phyloP scores from a whole-genome alignment of 306 rosid species.

The Sophora flavescens region DNA sequence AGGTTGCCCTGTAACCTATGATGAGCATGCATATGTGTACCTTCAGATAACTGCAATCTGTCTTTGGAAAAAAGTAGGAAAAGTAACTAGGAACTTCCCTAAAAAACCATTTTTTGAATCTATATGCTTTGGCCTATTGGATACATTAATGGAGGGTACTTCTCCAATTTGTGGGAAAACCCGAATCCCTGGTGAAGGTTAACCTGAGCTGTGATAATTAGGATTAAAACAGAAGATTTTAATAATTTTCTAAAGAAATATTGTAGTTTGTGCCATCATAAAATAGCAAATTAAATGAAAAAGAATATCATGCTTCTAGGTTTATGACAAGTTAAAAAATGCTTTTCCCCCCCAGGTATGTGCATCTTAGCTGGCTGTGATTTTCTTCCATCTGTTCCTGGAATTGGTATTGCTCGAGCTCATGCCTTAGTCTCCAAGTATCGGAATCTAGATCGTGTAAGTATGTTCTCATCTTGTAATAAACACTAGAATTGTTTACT shows the following conservation, averaged over 20 bases:
- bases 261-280: slow-evolving; percentile 28
- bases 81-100: neutral
- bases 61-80: neutral
- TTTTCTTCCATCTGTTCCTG: slow-evolving; percentile 95
- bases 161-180: neutral
- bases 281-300: neutral
- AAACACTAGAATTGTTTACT: slow-evolving; percentile 7
- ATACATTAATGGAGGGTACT: slow-evolving; percentile 14
- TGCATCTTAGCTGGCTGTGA: slow-evolving; percentile 97
- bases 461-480: slow-evolving; percentile 47
- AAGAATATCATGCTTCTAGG: neutral
- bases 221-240: neutral
- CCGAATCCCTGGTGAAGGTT: neutral
- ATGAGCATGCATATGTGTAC: slow-evolving; percentile 10
- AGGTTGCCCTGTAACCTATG: slow-evolving; percentile 10
- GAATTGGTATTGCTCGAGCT: slow-evolving; percentile 90
- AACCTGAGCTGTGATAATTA: neutral
- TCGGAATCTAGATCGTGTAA: slow-evolving; percentile 83
- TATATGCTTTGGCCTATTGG: slow-evolving; percentile 10
- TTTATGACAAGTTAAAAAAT: slow-evolving; percentile 10
- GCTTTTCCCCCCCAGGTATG: slow-evolving; percentile 66
- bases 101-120: neutral
- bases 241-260: neutral
- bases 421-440: slow-evolving; percentile 86
- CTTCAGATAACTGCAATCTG: slow-evolving; percentile 20